Evolutionary conservation across 2,329 filamentous ascomycete species (phyloP).

Genomic region (Diaporthe australafricana): DNA sequence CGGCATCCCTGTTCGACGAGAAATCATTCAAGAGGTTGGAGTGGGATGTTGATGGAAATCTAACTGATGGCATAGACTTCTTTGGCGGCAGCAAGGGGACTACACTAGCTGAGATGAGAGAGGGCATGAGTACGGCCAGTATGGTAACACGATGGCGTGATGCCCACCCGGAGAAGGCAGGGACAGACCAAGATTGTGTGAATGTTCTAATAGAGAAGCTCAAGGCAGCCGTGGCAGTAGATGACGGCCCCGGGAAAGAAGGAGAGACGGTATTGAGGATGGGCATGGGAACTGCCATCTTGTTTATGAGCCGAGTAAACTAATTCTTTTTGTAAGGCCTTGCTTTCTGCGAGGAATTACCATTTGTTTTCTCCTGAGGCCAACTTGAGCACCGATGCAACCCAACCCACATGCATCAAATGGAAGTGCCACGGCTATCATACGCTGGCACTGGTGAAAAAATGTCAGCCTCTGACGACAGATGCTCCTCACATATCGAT

Average conservation of each 20-base stretch:
- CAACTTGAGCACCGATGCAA: too few species aligned
- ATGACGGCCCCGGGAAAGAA: not conserved
- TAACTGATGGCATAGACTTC: slow-evolving; percentile 43
- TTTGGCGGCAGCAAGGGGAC: slow-evolving; percentile 42
- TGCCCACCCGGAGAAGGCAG: slow-evolving; percentile 49
- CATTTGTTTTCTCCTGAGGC: too few species aligned
- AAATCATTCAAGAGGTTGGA: slow-evolving; percentile 48
- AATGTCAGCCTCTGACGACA: too few species aligned
- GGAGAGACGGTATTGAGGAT: not conserved
- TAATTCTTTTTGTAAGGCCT: too few species aligned
- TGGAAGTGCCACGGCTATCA: too few species aligned
- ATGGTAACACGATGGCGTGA: slow-evolving; percentile 53
- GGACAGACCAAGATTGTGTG: slow-evolving; percentile 51
- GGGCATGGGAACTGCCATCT: not conserved
- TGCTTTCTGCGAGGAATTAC: too few species aligned
- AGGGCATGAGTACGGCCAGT: slow-evolving; percentile 48
- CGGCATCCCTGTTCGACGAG: not conserved
- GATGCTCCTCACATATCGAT: too few species aligned
- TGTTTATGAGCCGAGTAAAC: not conserved
- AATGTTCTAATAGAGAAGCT: slow-evolving; percentile 3
- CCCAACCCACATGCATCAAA: too few species aligned
- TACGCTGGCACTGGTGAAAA: too few species aligned
- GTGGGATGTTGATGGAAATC: slow-evolving; percentile 49
- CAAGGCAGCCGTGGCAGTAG: not conserved
- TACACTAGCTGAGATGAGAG: slow-evolving; percentile 42